Base-by-base conservation (phyloP, 148 eudicot species). In the Silene latifolia region DNA sequence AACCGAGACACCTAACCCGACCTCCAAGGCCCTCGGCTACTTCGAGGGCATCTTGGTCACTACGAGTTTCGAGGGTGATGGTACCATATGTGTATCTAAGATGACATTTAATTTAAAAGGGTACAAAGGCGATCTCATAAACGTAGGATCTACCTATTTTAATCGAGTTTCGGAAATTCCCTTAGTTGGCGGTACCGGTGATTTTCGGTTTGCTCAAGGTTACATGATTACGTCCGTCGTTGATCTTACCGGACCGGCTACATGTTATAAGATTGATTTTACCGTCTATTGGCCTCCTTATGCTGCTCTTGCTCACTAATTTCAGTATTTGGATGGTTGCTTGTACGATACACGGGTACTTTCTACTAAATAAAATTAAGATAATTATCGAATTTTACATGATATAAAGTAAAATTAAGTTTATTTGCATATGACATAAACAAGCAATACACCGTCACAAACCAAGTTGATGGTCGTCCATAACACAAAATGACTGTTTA, bases 181-280 rank as follows among this genome's bases (percentile, higher is more conserved):
- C 2, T 12, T 75, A 14, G 64, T 66, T 13, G 72, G 72, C 20
- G 71, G 72, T 2, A 75, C 64, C 0, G 64, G 78, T 8, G 72
- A 67, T 56, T 76, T 75, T 8, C 21, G 78, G 64, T 75, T 32
- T 8, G 54, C 18, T 19, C 78, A 66, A 7, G 63, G 78, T n/a
- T 66, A 75, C 19, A 54, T 64, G 57, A 29, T 51, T 5, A 29
- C 64, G 10, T 64, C 77, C 47, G 69, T 47, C 0, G 72, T 75
- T 4, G 32, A 66, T 66, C 63, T 35, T 21, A 19, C 20, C 1
- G 64, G 71, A 18, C 32, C 63, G 2, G 18, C 72, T 51, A 66
- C 54, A 54, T 23, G 63, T 75, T 75, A 75, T 25, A 39, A 75
- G 72, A 56, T 54, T 56, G 72, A 75, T 4, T 75, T 75, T 54